Base-by-base conservation (phyloP, 495 filamentous ascomycete genomes). In the Penicillium bovifimosum region DNA sequence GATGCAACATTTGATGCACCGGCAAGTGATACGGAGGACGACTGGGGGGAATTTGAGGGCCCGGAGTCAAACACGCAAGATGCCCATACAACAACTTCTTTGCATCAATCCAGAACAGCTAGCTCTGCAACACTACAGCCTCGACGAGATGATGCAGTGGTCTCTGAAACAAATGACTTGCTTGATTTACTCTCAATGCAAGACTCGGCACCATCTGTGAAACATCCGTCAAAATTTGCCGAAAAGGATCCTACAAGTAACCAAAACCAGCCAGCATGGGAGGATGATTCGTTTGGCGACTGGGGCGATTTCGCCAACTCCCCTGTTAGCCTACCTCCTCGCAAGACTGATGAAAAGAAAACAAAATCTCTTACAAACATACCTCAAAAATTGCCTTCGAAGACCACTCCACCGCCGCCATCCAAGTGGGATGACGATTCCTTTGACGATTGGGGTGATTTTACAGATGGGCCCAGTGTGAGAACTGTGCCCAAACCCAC, bases 21-120 rank as follows among this genome's bases (percentile, higher is more conserved):
- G 14, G 52, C 59, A 9, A 55, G 67, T 24, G 69, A 74, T 16
- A 77, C 77, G 6, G 82, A 86, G 31, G 86, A 89, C 60, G 86
- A 83, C 10, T 90, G 85, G 80, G 86, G 86, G 11, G 86, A 89
- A 49, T 90, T 90, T 56, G 86, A 87, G 59, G 76, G 76, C 11
- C 79, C 83, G 31, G 64, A 69, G 18, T 40, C 41, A 18, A 34
- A 81, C 79, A 4, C 83, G 77, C 44, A 79, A 74, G 28, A 90
- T 85, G 29, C 61, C 74, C 53, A 7, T n/a, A 24, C 61, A 20
- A 51, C 44, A 46, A 11, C 27, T 27, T 41, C 38, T 26, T 52
- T n/a, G 27, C 43, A 32, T 11, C 40, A 52, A 56, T 8, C 7
- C 20, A 24, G 4, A 3, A 36, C 46, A 42, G 29, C 38, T 43